Conservation (phyloP, 495 filamentous ascomycete genomes). For the Neurospora sublineolata region DNA sequence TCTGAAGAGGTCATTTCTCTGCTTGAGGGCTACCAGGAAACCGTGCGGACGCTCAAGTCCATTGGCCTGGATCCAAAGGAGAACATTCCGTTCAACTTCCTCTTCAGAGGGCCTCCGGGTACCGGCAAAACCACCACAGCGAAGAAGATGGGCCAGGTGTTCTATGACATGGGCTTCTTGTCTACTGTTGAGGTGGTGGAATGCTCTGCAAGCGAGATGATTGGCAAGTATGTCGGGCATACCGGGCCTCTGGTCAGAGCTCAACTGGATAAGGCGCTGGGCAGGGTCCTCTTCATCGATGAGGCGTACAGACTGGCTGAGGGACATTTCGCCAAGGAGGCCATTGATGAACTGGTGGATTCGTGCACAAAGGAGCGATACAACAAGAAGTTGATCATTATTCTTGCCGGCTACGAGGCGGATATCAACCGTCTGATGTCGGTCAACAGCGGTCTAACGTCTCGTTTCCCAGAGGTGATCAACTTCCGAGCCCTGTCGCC, state of each 20-base stretch:
- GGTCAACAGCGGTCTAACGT: constrained; percentile 47
- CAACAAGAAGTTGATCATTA: constrained; percentile 52
- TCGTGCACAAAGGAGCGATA: constrained; percentile 54
- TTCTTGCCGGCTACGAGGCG: constrained; percentile 61
- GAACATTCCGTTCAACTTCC: constrained; percentile 30
- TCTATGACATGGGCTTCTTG: constrained; percentile 59
- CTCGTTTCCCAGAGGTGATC: constrained; percentile 49
- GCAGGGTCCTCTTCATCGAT: constrained; percentile 56
- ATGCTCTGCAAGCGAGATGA: constrained; percentile 48
- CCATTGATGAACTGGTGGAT: constrained; percentile 64
- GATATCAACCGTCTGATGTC: constrained; percentile 63
- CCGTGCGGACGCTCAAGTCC: constrained; percentile 39
- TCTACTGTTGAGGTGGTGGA: constrained; percentile 44
- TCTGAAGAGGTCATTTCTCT: constrained; percentile 49
- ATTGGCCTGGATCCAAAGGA: constrained; percentile 48
- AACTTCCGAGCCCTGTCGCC: constrained; percentile 36
- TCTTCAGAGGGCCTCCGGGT: constrained; percentile 37
- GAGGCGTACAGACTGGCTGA: constrained; percentile 53
- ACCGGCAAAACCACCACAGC: constrained; percentile 71
- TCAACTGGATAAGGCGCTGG: constrained; percentile 47
- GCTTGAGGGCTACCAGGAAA: constrained; percentile 49
- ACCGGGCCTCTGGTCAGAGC: constrained; percentile 50
- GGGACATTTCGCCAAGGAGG: constrained; percentile 54
- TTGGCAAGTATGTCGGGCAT: constrained; percentile 51
- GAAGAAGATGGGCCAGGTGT: constrained; percentile 58